These are phyloP conservation scores for Vickermania spadyakhi DNA, from an alignment of 208 protist genomes.

Conservation along the genomic window DNA sequence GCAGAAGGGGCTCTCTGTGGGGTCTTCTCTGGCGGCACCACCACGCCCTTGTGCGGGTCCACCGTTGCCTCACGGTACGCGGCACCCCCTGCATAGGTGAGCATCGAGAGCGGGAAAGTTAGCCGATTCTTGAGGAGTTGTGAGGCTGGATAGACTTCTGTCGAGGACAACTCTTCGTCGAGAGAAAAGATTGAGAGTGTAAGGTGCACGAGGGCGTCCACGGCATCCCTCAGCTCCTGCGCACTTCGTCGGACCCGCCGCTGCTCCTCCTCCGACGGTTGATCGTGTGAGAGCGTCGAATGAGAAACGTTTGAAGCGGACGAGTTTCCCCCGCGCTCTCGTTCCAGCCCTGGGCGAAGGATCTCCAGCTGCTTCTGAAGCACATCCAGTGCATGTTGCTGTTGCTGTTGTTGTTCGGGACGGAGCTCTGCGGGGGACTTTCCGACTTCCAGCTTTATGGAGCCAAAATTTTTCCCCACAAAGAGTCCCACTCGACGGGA, in stretches of 20 bases:
- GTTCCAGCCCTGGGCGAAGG: no score
- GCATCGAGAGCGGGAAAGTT: constrained; percentile 42
- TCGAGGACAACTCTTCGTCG: neutral
- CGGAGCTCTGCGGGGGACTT: neutral
- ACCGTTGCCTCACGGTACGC: constrained; percentile 20
- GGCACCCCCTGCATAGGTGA: constrained; percentile 29
- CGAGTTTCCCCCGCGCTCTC: no score
- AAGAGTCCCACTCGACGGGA: constrained; percentile 29
- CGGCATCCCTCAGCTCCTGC: constrained; percentile 3
- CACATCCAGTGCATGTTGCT: neutral
- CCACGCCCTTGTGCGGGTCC: constrained; percentile 1
- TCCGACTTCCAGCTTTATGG: constrained; percentile 24
- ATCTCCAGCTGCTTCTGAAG: no score
- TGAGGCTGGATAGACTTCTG: neutral
- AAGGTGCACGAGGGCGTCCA: constrained; percentile 39
- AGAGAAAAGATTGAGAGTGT: constrained; percentile 55
- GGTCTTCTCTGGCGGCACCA: neutral
- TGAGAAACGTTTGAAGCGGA: neutral
- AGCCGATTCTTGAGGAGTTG: constrained; percentile 23
- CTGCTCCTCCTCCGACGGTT: neutral
- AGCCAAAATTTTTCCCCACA: constrained; percentile 64
- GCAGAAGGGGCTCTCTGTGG: neutral
- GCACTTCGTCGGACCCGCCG: neutral
- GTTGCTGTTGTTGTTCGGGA: neutral
- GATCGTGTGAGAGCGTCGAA: neutral